Conservation (phyloP, 176 grass and related monocot genomes). For the Secale cereale region DNA sequence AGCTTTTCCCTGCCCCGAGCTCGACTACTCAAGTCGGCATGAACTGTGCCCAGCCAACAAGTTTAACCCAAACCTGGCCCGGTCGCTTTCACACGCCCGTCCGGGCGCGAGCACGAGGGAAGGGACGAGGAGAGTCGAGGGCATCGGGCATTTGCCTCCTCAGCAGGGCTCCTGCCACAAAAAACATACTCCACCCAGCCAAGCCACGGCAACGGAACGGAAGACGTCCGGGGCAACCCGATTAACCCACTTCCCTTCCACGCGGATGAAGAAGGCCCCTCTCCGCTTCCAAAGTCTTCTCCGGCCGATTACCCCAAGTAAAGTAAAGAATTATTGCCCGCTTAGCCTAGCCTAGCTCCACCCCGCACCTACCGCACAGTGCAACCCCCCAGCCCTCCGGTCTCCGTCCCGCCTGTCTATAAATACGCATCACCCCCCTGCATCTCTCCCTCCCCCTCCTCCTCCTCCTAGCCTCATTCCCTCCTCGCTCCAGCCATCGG, state of each 20-base stretch:
- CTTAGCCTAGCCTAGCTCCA: conserved; percentile 30
- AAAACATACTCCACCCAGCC: neutral
- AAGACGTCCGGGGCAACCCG: conserved; percentile 17
- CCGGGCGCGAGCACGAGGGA: too few relatives aligned
- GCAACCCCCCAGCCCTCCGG: neutral
- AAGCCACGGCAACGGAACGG: conserved; percentile 45
- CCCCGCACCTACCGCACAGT: conserved; percentile 23
- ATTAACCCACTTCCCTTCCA: neutral
- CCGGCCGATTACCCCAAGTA: conserved; percentile 48
- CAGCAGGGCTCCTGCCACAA: neutral
- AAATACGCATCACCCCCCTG: neutral
- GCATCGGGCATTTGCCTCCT: conserved; percentile 36
- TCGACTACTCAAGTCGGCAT: too few relatives aligned
- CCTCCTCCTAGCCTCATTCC: conserved; percentile 12
- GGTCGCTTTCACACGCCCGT: conserved; percentile 24
- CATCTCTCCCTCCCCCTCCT: conserved; percentile 30
- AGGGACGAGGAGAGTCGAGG: neutral
- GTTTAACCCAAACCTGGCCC: neutral
- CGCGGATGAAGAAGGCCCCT: neutral
- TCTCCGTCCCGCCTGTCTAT: neutral
- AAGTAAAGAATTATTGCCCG: conserved; percentile 88
- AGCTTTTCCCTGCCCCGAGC: too few relatives aligned
- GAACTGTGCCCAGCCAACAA: too few relatives aligned
- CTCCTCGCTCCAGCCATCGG: neutral
- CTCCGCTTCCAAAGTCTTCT: conserved; percentile 36